These are phyloP conservation scores for Leishmania martiniquensis DNA, from an alignment of 208 protist genomes.

Conservation along the genomic window DNA sequence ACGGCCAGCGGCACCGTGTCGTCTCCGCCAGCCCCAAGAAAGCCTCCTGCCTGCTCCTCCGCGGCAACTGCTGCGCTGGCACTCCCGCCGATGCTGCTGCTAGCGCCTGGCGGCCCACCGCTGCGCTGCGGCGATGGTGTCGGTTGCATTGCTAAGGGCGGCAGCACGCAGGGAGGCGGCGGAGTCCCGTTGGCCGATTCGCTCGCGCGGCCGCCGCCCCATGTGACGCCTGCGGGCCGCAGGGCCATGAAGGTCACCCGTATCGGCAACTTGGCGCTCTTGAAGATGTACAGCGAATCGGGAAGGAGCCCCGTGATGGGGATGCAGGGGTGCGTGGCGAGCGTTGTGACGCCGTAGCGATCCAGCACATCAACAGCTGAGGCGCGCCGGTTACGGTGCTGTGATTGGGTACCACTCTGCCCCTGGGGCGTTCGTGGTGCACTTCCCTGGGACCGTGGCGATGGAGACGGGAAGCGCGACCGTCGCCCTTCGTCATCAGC, in stretches of 20 bases:
- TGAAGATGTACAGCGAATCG: conserved; percentile 76
- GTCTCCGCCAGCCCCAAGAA: conserved; percentile 7
- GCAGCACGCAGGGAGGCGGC: conserved; percentile 12
- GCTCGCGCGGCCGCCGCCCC: neutral
- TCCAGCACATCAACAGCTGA: conserved; percentile 22
- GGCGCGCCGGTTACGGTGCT: neutral
- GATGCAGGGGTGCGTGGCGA: conserved; percentile 72
- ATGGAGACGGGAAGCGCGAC: neutral
- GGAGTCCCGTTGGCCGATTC: neutral
- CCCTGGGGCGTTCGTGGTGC: neutral
- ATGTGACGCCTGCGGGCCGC: neutral
- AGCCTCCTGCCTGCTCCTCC: conserved; percentile 2
- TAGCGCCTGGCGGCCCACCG: neutral
- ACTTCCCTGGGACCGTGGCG: neutral
- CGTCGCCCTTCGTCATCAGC: neutral
- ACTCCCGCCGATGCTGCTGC: neutral
- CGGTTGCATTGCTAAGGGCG: conserved; percentile 25
- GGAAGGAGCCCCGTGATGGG: conserved; percentile 40
- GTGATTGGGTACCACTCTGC: neutral
- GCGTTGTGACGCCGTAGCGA: conserved; percentile 38
- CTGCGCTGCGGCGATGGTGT: conserved; percentile 2
- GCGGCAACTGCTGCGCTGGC: conserved; percentile 1
- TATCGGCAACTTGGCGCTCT: conserved; percentile 84
- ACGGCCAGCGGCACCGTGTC: conserved; percentile 36
- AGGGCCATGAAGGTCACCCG: conserved; percentile 47